These are phyloP conservation scores for Biscutella laevigata DNA, from an alignment of 441 rosid genomes.

Conservation along the genomic window DNA sequence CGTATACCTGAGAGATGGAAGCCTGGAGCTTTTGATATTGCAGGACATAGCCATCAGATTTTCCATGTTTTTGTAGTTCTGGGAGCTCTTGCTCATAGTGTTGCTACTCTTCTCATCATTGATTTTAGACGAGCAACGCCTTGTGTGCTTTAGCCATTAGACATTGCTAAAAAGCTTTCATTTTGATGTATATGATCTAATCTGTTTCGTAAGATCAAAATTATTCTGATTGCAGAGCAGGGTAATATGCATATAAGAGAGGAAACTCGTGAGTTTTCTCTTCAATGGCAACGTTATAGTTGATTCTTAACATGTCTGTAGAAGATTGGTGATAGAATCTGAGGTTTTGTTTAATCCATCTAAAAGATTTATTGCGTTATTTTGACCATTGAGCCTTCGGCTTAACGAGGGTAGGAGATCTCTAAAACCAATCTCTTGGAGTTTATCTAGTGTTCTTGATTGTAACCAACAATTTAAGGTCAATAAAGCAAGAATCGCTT, in stretches of 20 bases:
- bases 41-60: conserved; percentile 86
- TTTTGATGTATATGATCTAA: neutral
- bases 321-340: neutral
- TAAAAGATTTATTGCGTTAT: neutral
- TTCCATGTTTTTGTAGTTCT: conserved; percentile 79
- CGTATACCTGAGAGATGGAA: conserved; percentile 87
- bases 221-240: neutral
- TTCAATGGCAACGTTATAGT: neutral
- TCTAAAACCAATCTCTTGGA: no score
- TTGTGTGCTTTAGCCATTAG: conserved; percentile 19
- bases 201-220: neutral
- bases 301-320: neutral
- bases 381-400: no score
- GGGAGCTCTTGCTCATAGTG: conserved; percentile 69
- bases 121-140: conserved; percentile 51
- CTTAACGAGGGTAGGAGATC: no score
- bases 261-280: neutral
- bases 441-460: no score
- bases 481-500: no score
- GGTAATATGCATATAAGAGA: no score
- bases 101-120: conserved; percentile 53
- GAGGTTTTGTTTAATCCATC: neutral
- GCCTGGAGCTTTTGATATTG: conserved; percentile 82
- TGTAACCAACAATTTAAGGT: no score
- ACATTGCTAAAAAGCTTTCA: neutral